Evolutionary conservation across 1,284 basidiomycete species (phyloP), one percentile per base, ranked within the genome.

Genomic region (Chiua sp.): DNA sequence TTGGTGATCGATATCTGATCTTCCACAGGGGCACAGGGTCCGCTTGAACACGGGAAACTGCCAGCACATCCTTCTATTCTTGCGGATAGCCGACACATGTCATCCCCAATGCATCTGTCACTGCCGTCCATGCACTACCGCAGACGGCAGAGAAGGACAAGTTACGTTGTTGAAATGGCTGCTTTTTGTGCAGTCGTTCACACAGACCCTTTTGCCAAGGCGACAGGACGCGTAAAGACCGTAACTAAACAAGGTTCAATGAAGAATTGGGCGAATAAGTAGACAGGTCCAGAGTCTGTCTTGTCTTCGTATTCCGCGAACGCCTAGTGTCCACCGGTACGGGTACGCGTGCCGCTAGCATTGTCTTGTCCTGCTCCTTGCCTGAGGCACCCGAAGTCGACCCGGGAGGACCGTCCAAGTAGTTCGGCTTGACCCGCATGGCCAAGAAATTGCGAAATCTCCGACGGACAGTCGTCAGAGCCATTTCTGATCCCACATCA

Each of bases 401-500:
- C 23, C 42, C 57, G 3, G 8, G 60, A 39, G 26, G 23, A 35
- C 23, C 23, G 35, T n/a, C n/a, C 7, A 28, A 22, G 13, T 33
- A 47, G 26, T 10, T 8, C 18, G 18, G 22, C 32, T 53, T 13
- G 42, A 49, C 16, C 28, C 11, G 7, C 39, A 68, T 66, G 66
- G 51, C 54, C 32, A 54, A 61, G 12, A 47, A 59, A 26, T 20
- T 67, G 46, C 46, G 30, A 5, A 18, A 47, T 1, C 3, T 69
- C 26, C 59, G 62, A 39, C 65, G 65, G 35, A 51, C 67, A 10
- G 51, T 67, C 32, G 65, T 69, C 67, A 64, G 61, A 47, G 67
- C 64, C 13, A 6, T 69, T 26, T 57, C 67, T 3, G 65, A 69
- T 44, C 65, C 65, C 7, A 54, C 58, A 1, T 26, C 65, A 7